Percentiles rank a stretch among this genome's conserved stretches.
These are phyloP conservation scores for Striga hermonthica DNA, from an alignment of 305 asterid species.

Conservation along the genomic window DNA sequence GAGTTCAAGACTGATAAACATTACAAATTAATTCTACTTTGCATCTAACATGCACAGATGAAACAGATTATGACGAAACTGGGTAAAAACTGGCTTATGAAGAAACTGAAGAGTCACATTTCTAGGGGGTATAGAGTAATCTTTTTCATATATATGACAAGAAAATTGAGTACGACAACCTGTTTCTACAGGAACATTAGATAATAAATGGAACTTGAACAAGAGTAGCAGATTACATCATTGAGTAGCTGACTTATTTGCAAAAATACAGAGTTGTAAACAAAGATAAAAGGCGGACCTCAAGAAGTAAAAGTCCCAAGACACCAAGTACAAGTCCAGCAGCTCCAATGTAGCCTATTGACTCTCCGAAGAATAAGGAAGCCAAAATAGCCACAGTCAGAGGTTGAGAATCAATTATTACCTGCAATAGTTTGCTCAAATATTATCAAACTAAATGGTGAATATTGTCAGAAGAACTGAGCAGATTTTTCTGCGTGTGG, in stretches of 20 bases:
- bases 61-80: slow-evolving; percentile 17
- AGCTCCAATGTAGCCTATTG: slow-evolving; percentile 67
- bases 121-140: neutral
- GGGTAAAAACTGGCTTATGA: neutral
- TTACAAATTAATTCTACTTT: slow-evolving; percentile 4
- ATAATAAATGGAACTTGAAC: neutral
- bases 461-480: slow-evolving; percentile 8
- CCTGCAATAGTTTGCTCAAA: slow-evolving; percentile 52
- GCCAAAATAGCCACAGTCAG: slow-evolving; percentile 92
- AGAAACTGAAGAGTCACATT: no score
- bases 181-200: no score
- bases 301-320: slow-evolving; percentile 85
- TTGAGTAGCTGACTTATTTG: slow-evolving; percentile 12
- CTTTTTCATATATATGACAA: neutral
- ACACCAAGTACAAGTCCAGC: slow-evolving; percentile 90
- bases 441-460: slow-evolving; percentile 26
- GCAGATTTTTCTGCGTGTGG: slow-evolving; percentile 10
- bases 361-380: slow-evolving; percentile 78
- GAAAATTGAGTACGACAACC: neutral
- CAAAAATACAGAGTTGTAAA: slow-evolving; percentile 21
- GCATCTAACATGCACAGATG: slow-evolving; percentile 4
- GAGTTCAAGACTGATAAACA: neutral
- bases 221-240: neutral
- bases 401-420: slow-evolving; percentile 96
- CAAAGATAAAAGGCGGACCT: slow-evolving; percentile 45